Conservation (phyloP, 305 asterid genomes). For the Andrographis paniculata region DNA sequence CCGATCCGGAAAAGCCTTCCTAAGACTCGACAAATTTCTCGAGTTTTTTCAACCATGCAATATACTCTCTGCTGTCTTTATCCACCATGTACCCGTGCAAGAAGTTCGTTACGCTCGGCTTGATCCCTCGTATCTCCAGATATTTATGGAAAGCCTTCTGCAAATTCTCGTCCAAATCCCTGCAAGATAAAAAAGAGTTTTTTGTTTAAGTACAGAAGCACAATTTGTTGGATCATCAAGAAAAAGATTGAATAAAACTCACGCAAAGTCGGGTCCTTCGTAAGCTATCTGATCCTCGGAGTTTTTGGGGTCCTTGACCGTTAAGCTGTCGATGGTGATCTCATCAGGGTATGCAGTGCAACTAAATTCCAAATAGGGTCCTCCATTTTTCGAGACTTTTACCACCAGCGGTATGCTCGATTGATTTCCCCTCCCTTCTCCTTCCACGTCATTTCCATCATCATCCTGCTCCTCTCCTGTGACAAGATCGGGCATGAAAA, state of each 20-base stretch:
- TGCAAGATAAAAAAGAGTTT: slow-evolving; percentile 12
- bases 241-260: slow-evolving; percentile 17
- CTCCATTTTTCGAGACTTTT: slow-evolving; percentile 49
- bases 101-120: slow-evolving; percentile 66
- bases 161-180: slow-evolving; percentile 90
- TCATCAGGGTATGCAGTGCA: slow-evolving; percentile 72
- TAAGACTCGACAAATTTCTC: slow-evolving; percentile 57
- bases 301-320: slow-evolving; percentile 43
- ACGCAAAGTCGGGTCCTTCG: slow-evolving; percentile 83
- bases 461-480: slow-evolving; percentile 36
- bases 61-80: slow-evolving; percentile 66
- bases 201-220: neutral
- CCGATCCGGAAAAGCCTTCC: slow-evolving; percentile 17
- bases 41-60: slow-evolving; percentile 63
- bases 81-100: slow-evolving; percentile 77
- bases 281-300: slow-evolving; percentile 66
- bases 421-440: slow-evolving; percentile 21
- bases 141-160: slow-evolving; percentile 92
- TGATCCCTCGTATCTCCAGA: slow-evolving; percentile 76
- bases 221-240: neutral
- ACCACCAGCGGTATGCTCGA: slow-evolving; percentile 59
- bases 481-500: slow-evolving; percentile 62
- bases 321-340: slow-evolving; percentile 48
- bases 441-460: slow-evolving; percentile 22
- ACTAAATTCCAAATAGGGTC: slow-evolving; percentile 67